Conservation (phyloP, 2,329 filamentous ascomycete species). For the Fusarium torulosum region DNA sequence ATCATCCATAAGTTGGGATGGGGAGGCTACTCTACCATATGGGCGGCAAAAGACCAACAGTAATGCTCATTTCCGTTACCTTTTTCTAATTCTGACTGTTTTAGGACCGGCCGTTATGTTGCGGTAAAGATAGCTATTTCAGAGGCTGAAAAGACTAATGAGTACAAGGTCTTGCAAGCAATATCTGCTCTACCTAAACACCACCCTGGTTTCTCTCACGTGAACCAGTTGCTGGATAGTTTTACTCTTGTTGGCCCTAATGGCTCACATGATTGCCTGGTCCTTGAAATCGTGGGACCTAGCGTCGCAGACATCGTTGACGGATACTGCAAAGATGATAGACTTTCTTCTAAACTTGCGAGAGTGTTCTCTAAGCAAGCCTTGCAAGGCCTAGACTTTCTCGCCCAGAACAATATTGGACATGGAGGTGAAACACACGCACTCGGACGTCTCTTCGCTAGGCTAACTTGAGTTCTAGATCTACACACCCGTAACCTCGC, state of each 20-base stretch:
- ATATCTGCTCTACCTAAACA: not conserved
- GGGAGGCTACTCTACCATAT: slow-evolving; percentile 60
- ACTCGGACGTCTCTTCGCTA: no score
- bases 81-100: not conserved
- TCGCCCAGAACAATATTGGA: slow-evolving; percentile 22
- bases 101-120: slow-evolving; percentile 15
- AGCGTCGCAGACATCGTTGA: slow-evolving; percentile 16
- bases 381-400: slow-evolving; percentile 32
- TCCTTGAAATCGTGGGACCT: slow-evolving; percentile 21
- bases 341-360: slow-evolving; percentile 21
- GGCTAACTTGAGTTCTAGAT: slow-evolving; percentile 16
- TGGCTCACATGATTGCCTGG: slow-evolving; percentile 25
- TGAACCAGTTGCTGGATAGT: slow-evolving; percentile 15
- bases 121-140: slow-evolving; percentile 31
- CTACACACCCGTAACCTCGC: slow-evolving; percentile 38
- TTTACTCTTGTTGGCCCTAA: slow-evolving; percentile 26
- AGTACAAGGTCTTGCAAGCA: slow-evolving; percentile 8
- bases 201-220: not conserved
- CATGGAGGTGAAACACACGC: slow-evolving; percentile 28
- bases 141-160: not conserved
- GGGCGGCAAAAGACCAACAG: slow-evolving; percentile 55
- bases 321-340: slow-evolving; percentile 10
- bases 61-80: not conserved
- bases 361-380: slow-evolving; percentile 26
- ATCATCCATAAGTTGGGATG: slow-evolving; percentile 60